Base-by-base conservation (phyloP, 2,329 filamentous ascomycete species). In the Scedosporium aurantiacum region DNA sequence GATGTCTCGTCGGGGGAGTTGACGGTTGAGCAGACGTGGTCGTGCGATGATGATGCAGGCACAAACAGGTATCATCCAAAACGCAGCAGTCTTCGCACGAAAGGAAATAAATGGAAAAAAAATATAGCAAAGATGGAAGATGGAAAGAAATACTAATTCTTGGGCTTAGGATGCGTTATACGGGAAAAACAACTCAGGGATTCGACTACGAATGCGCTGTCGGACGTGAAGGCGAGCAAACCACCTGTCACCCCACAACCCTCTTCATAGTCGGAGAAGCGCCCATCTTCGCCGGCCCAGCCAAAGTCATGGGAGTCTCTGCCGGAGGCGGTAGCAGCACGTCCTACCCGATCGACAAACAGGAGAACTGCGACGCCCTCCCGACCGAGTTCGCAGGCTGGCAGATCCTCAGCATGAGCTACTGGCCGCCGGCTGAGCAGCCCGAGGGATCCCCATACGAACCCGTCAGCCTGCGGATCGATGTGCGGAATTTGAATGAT, bases 351-450 rank as follows among this genome's bases (percentile, higher is more conserved):
- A 58, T 47, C 40, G 32, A 14, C n/a, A 58, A 58, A 12, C 7
- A 58, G 10, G 57, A 58, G 7, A 21, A 58, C 57, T 58, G 57
- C 25, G 40, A 43, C n/a, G 5, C 8, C 2, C 32, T 43, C 1
- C 18, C 37, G 8, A 16, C 32, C 10, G 57, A 43, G 10, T 28
- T 58, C 8, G 40, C 23, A 2, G 57, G 57, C 4, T 58, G 57
- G 57, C 57, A 58, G 28, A 45, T 58, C 10, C 37, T 47, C n/a
- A 21, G 41, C 21, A 58, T 58, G 57, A 43, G 10, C 57, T 58
- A n/a, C 40, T 25, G 40, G 32, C 37, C 37, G 37, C n/a, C 57
- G 4, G 18, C 57, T 16, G 18, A 41, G 21, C 57, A 43, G 21
- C 57, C 57, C 40, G 21, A 47, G 28, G 55, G 27, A 5, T 57